Conservation (phyloP, 768 basidiomycete species). For the Serendipita sp. region DNA sequence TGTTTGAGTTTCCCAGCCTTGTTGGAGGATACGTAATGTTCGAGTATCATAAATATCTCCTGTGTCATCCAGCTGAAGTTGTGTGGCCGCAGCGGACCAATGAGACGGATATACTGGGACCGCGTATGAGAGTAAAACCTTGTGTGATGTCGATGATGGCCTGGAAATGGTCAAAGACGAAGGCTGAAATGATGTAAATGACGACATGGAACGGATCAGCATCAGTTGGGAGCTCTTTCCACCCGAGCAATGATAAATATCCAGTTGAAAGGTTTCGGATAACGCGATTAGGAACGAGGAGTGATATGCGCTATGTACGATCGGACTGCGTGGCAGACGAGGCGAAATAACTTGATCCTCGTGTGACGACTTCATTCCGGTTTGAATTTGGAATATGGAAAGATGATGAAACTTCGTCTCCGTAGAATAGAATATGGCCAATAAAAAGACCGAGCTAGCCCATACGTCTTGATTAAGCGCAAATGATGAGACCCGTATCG, state of each 20-base stretch:
- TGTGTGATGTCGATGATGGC: not conserved
- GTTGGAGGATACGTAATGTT: not conserved
- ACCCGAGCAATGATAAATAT: not conserved
- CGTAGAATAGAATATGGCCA: not conserved
- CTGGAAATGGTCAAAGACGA: not conserved
- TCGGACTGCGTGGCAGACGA: not conserved
- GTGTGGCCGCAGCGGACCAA: not conserved
- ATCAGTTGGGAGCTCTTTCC: not conserved
- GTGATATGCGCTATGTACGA: not conserved
- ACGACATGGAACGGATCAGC: not conserved
- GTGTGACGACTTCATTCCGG: not conserved
- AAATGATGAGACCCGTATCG: not conserved
- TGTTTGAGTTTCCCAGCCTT: not conserved
- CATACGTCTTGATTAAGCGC: not conserved
- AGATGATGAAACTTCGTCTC: constrained; percentile 1
- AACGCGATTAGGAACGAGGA: not conserved
- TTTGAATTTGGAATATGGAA: not conserved
- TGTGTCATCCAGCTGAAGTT: not conserved
- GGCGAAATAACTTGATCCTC: not conserved
- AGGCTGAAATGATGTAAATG: not conserved
- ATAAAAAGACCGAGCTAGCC: not conserved
- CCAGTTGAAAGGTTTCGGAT: constrained; percentile 4
- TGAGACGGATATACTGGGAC: not conserved
- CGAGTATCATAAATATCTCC: not conserved
- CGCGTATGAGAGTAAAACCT: not conserved